These are phyloP conservation scores for Telopea speciosissima DNA, from an alignment of 177 flowering plant species.

Conservation along the genomic window DNA sequence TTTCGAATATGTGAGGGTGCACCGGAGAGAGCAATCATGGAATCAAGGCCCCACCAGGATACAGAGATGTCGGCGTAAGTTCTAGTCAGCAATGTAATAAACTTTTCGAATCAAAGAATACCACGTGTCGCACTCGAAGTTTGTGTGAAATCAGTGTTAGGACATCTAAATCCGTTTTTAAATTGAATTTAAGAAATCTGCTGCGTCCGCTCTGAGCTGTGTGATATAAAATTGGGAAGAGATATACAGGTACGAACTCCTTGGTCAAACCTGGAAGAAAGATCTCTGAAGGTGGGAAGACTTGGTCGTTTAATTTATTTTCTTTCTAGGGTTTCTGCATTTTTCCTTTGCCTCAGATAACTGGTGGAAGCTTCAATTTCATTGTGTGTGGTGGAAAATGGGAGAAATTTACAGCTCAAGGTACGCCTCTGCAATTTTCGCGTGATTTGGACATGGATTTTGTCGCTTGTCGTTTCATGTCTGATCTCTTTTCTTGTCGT, in stretches of 20 bases:
- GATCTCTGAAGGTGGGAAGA: not conserved
- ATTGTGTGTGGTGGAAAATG: not conserved
- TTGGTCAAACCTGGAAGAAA: conserved; percentile 8
- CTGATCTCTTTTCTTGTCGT: not conserved
- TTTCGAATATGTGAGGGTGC: no score
- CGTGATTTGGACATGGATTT: not conserved
- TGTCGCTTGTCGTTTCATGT: conserved; percentile 1
- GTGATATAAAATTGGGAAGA: not conserved
- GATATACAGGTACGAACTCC: not conserved
- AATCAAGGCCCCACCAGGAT: no score
- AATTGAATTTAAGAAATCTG: conserved; percentile 2
- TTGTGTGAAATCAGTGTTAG: not conserved
- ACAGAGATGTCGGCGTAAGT: not conserved
- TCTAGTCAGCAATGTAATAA: not conserved
- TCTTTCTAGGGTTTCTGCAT: conserved; percentile 2
- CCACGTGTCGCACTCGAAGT: not conserved
- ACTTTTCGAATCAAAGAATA: not conserved
- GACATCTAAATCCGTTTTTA: not conserved
- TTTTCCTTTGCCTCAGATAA: not conserved
- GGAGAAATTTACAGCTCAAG: conserved; percentile 5
- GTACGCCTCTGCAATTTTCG: not conserved
- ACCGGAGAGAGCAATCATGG: no score
- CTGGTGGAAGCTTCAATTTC: not conserved
- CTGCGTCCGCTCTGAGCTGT: not conserved
- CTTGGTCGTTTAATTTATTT: not conserved